Evolutionary conservation across 108 stramenopile species (phyloP), one percentile per base, ranked within the genome.

Genomic region (Aureococcus anophagefferens): DNA sequence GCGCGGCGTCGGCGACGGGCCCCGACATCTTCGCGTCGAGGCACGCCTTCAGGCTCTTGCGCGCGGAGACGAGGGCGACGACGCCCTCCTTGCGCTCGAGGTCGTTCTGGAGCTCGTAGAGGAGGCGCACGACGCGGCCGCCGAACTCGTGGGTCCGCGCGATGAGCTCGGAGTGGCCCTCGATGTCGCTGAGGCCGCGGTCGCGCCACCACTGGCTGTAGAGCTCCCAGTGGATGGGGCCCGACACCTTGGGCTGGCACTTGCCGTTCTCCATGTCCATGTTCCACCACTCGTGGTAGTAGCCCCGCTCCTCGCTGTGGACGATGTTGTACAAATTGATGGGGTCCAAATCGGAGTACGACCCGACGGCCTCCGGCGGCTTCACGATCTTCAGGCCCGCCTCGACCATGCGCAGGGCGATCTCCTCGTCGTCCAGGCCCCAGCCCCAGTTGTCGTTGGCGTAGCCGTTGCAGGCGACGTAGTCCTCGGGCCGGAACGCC

Each of bases 181-280:
- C 21, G 51, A 59, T 59, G 51, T 59, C 51, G 51, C 51, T 9
- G 51, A 59, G 51, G 3, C 51, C 51, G 21, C 51, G 51, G 7
- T 18, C 21, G 21, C 51, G 51, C 21, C 17, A 59, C 21, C 25
- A 25, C 51, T 18, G 17, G 17, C 25, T 25, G 25, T 59, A 59
- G 25, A 59, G 21, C 14, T 3, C 17, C 51, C 51, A 59, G 25
- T 59, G 7, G 25, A 59, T 59, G 51, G 51, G 21, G 3, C 51
- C 51, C 37, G 37, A 9, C 21, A 59, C 3, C 51, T 59, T 59
- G 21, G 51, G 51, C 25, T 59, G 4, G 25, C 51, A 59, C 25
- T 59, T 59, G 25, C 51, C 51, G 51, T 59, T 59, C 51, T 59
- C 51, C 51, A 59, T 59, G 51, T 59, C 51, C 51, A 59, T 18